phyloP scores from a whole-genome alignment of 2,329 filamentous ascomycete species.

The Aspergillus ibericus region DNA sequence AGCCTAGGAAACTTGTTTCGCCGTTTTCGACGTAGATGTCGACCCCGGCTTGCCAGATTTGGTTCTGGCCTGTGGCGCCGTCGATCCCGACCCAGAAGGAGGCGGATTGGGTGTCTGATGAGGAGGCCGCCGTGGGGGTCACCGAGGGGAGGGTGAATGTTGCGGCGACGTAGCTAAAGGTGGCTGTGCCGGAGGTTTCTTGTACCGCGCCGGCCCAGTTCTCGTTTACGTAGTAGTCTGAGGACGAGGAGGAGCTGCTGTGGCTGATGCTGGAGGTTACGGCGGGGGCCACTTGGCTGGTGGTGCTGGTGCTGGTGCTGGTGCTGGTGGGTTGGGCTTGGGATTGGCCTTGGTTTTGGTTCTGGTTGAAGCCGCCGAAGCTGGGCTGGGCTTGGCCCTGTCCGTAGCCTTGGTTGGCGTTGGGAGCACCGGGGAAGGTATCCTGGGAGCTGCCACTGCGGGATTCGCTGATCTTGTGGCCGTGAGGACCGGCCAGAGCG shows the following conservation, averaged over 20 bases:
- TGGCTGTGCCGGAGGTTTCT: neutral
- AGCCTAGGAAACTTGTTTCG: slow-evolving; percentile 6
- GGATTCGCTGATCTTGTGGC: neutral
- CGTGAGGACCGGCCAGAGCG: slow-evolving; percentile 2
- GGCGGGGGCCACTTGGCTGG: neutral
- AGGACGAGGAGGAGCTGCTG: neutral
- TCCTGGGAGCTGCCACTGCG: neutral
- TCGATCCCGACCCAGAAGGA: slow-evolving; percentile 15
- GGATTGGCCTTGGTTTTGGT: neutral
- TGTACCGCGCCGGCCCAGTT: slow-evolving; percentile 13
- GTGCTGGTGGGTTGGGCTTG: neutral
- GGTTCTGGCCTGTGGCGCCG: slow-evolving; percentile 6
- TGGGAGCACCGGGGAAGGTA: neutral
- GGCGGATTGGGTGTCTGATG: slow-evolving; percentile 3
- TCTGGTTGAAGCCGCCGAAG: neutral
- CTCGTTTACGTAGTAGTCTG: slow-evolving; percentile 7
- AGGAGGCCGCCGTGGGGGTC: slow-evolving; percentile 1
- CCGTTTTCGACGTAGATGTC: slow-evolving; percentile 12
- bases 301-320: neutral
- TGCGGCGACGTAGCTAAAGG: slow-evolving; percentile 9
- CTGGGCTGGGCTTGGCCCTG: neutral
- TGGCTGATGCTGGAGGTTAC: neutral
- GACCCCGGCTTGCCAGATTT: slow-evolving; percentile 13
- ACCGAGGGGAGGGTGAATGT: slow-evolving; percentile 9
- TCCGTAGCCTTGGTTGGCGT: neutral